Evolutionary conservation across 1,284 basidiomycete genomes (phyloP), one percentile per base, ranked within the genome.

Genomic region (Phlebopus sp.): DNA sequence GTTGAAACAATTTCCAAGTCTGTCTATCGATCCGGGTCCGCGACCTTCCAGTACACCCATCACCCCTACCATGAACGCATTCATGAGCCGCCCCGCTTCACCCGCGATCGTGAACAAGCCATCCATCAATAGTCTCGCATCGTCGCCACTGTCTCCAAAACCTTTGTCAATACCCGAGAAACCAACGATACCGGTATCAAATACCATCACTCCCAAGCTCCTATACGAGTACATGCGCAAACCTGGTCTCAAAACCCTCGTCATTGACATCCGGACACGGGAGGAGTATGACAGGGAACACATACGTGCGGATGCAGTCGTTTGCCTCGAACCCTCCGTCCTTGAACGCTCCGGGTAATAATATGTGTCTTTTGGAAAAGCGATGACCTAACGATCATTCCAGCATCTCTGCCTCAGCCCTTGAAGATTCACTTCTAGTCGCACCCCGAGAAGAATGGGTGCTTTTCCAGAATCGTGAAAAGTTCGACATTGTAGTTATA

Each of bases 401-500:
- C 60, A 93, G 91, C 35, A 74, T 93, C 52, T 78, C 77, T 6
- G 79, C 82, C 2, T 66, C 75, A 23, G 75, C 76, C 15, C 79
- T 98, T 15, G 92, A 97, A 67, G 79, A 88, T 51, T 79, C 90
- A 0, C 77, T 97, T 44, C 70, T 81, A 1, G 70, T 92, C 17
- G 84, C 82, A 1, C 89, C 93, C 0, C 73, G 76, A 19, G 65
- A 77, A 32, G 93, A 97, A 69, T 77, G 75, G 35, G 73, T 74
- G 1, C 72, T 88, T 15, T 98, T 97, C 66, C 68, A 73, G 21
- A 85, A 88, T 49, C 86, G 96, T 23, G 81, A 92, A 61, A 85
- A 86, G 57, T 97, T 90, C 66, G 94, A 98, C 57, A 69, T 97
- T 13, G 82, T 98, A n/a, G 90, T 90, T 9, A 71, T 98, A 2